These are phyloP conservation scores for Coffea canephora DNA, from an alignment of 257 asterid genomes.

Conservation along the genomic window DNA sequence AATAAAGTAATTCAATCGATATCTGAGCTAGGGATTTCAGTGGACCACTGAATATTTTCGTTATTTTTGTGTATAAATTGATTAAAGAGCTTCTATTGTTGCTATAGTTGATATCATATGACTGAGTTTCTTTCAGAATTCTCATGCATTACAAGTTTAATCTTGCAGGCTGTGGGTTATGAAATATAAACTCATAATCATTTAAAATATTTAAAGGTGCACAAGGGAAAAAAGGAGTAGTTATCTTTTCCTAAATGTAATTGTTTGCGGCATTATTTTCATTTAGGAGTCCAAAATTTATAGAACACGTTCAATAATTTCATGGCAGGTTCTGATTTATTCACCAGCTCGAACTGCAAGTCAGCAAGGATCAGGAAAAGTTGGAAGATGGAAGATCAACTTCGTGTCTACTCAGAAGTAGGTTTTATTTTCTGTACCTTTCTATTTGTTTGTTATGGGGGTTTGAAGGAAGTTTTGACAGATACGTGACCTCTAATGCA, in stretches of 20 bases:
- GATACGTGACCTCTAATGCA: background rate
- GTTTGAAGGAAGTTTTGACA: background rate
- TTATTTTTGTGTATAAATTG: background rate
- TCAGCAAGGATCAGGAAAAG: conserved; percentile 97
- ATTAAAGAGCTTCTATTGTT: background rate
- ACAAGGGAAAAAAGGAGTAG: background rate
- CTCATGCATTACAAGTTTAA: background rate
- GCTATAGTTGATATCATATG: background rate
- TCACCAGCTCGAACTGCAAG: conserved; percentile 97
- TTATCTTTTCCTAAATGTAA: background rate
- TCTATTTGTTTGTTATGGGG: conserved; percentile 19
- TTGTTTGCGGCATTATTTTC: background rate
- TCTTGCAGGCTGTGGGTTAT: background rate
- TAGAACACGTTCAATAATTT: background rate
- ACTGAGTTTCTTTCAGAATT: background rate
- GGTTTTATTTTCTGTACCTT: conserved; percentile 23
- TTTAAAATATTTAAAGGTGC: background rate
- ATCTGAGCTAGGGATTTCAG: background rate
- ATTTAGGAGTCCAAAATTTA: background rate
- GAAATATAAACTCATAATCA: background rate
- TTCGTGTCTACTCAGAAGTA: conserved; percentile 92
- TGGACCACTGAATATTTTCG: no score
- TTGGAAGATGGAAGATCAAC: conserved; percentile 94
- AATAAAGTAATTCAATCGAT: background rate
- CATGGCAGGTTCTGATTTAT: conserved; percentile 64